Conservation (phyloP, 805 yeast species). For the Blastobotrys robertii region DNA sequence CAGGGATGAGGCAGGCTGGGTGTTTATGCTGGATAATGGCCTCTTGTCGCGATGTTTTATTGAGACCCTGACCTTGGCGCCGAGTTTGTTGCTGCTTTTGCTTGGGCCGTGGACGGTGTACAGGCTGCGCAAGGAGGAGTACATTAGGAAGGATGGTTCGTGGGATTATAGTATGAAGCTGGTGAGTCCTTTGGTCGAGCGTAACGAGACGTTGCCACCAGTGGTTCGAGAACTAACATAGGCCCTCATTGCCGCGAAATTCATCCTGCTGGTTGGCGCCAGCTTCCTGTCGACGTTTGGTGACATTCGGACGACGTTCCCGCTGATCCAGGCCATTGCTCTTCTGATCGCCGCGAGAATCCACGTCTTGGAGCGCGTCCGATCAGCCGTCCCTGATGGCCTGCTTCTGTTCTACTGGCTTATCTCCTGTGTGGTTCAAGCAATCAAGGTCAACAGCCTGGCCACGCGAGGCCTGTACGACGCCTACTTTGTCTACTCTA, state of each 20-base stretch:
- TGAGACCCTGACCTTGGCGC: too few relatives aligned
- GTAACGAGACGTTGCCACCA: neutral
- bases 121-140: too few relatives aligned
- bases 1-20: too few relatives aligned
- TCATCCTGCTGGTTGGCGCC: too few relatives aligned
- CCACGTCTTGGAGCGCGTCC: conserved; percentile 64
- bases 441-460: conserved; percentile 24
- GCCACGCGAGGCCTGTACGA: conserved; percentile 12
- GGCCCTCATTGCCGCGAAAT: too few relatives aligned
- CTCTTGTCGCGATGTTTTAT: too few relatives aligned
- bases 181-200: conserved; percentile 21
- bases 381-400: conserved; percentile 56
- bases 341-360: conserved; percentile 43
- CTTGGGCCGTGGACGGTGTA: conserved; percentile 10
- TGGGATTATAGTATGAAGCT: neutral
- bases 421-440: conserved; percentile 40
- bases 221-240: too few relatives aligned
- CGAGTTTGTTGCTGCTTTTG: conserved; percentile 6
- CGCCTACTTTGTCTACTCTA: conserved; percentile 16
- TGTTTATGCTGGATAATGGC: too few relatives aligned
- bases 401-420: conserved; percentile 70
- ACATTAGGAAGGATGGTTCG: too few relatives aligned
- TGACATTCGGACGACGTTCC: conserved; percentile 27
- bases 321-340: conserved; percentile 34
- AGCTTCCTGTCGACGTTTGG: conserved; percentile 19